These are phyloP conservation scores for Claviceps spartinae DNA, from an alignment of 2,329 filamentous ascomycete genomes.

Conservation along the genomic window DNA sequence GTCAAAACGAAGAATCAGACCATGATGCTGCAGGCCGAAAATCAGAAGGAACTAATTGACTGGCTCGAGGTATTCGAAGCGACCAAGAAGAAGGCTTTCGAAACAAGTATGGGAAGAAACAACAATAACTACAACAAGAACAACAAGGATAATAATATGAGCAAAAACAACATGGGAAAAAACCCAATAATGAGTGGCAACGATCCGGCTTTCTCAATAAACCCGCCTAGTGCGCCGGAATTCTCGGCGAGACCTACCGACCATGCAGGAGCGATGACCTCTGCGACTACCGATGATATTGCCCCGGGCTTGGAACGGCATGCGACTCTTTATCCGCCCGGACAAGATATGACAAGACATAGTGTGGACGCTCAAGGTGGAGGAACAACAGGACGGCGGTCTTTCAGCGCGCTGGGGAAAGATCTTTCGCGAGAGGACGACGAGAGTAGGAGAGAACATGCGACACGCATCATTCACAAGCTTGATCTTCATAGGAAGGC, in stretches of 20 bases:
- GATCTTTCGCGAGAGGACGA: slow-evolving; percentile 50
- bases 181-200: slow-evolving; percentile 33
- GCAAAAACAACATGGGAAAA: slow-evolving; percentile 14
- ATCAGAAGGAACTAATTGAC: slow-evolving; percentile 78
- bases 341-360: slow-evolving; percentile 44
- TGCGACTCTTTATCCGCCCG: slow-evolving; percentile 50
- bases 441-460: slow-evolving; percentile 66
- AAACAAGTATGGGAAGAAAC: slow-evolving; percentile 48
- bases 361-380: slow-evolving; percentile 54
- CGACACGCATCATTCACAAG: slow-evolving; percentile 81
- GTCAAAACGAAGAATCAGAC: slow-evolving; percentile 95
- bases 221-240: slow-evolving; percentile 73
- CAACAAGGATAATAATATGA: no score
- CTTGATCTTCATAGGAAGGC: slow-evolving; percentile 78
- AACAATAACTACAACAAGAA: slow-evolving; percentile 22
- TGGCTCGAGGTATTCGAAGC: slow-evolving; percentile 92
- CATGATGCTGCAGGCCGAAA: slow-evolving; percentile 83
- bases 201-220: slow-evolving; percentile 83
- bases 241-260: slow-evolving; percentile 74
- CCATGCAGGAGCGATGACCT: slow-evolving; percentile 47
- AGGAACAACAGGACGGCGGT: slow-evolving; percentile 33
- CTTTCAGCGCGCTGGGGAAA: slow-evolving; percentile 37
- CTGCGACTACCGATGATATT: slow-evolving; percentile 32
- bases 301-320: slow-evolving; percentile 38
- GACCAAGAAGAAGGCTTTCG: slow-evolving; percentile 83